A percentile compares a stretch with the other conserved stretches of the same genome.
Conservation (phyloP, 805 yeast species). For the Dipodascopsis uninucleata region DNA sequence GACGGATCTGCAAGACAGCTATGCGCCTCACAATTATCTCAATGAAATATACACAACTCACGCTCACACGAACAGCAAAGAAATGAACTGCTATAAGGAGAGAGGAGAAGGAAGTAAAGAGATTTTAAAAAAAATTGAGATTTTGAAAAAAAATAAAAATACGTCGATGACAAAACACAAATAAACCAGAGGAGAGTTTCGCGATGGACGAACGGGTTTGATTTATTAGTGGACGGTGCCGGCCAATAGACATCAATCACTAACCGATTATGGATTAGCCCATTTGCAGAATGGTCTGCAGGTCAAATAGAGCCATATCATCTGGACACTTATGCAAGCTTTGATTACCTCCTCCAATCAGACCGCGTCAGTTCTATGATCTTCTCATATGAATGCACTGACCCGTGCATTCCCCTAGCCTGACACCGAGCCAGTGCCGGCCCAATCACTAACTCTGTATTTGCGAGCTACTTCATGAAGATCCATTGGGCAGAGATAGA, state of each 20-base stretch:
- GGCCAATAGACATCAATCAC: slow-evolving; percentile 1
- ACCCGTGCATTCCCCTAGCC: too few relatives aligned
- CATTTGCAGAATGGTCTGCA: slow-evolving; percentile 7
- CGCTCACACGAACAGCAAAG: neutral
- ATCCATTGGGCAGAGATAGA: too few relatives aligned
- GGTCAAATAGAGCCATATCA: slow-evolving; percentile 12
- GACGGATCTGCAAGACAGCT: neutral
- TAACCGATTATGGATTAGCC: neutral
- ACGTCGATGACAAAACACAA: neutral
- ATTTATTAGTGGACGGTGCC: slow-evolving; percentile 1
- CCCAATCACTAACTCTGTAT: too few relatives aligned
- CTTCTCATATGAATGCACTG: too few relatives aligned
- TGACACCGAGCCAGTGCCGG: too few relatives aligned
- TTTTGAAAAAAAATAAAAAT: neutral
- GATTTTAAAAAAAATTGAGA: neutral
- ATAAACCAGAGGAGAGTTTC: neutral
- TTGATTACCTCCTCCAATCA: slow-evolving; percentile 5
- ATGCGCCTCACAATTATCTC: neutral
- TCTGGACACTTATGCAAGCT: slow-evolving; percentile 4
- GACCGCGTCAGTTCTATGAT: slow-evolving; percentile 8
- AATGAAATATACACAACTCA: neutral
- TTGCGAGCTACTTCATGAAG: too few relatives aligned
- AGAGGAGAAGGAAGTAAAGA: neutral
- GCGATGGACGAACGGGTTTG: slow-evolving; percentile 2
- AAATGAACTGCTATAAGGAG: neutral